phyloP scores from a whole-genome alignment of 1,139 yeast species.

The Sugiyamaella xylanicola region DNA sequence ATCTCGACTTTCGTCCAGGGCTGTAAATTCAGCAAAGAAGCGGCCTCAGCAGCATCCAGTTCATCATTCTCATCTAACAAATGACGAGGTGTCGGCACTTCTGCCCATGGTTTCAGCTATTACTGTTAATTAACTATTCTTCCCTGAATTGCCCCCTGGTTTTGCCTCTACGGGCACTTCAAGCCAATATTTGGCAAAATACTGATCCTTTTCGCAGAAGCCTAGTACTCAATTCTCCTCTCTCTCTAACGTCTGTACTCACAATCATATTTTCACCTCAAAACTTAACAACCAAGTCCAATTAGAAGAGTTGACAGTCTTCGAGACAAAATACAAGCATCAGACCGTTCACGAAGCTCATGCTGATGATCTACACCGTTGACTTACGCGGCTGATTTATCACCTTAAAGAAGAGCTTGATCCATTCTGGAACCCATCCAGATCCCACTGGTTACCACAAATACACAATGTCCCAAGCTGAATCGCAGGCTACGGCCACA shows the following conservation, averaged over 20 bases:
- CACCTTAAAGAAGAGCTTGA: background rate
- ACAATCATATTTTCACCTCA: conserved; percentile 20
- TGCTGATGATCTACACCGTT: background rate
- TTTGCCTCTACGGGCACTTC: background rate
- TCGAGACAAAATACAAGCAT: background rate
- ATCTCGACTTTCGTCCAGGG: conserved; percentile 29
- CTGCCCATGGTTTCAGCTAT: conserved; percentile 57
- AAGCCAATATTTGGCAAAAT: too few relatives aligned
- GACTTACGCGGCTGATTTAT: background rate
- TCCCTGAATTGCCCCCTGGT: conserved; percentile 1
- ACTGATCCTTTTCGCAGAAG: too few relatives aligned
- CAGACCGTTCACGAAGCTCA: background rate
- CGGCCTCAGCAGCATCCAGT: conserved; percentile 41
- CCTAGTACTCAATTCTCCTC: too few relatives aligned
- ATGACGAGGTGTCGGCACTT: conserved; percentile 57
- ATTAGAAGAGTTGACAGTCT: background rate
- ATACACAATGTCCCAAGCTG: conserved; percentile 21
- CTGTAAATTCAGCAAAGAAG: conserved; percentile 23
- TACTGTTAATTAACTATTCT: background rate
- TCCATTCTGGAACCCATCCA: background rate
- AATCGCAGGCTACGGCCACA: background rate
- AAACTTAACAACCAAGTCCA: background rate
- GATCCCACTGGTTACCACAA: background rate
- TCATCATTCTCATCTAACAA: conserved; percentile 50
- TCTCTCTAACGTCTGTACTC: too few relatives aligned